A percentile compares a stretch with the other conserved stretches of the same genome.
phyloP scores from a whole-genome alignment of 108 stramenopile genomes.

The Cylindrotheca fusiformis region DNA sequence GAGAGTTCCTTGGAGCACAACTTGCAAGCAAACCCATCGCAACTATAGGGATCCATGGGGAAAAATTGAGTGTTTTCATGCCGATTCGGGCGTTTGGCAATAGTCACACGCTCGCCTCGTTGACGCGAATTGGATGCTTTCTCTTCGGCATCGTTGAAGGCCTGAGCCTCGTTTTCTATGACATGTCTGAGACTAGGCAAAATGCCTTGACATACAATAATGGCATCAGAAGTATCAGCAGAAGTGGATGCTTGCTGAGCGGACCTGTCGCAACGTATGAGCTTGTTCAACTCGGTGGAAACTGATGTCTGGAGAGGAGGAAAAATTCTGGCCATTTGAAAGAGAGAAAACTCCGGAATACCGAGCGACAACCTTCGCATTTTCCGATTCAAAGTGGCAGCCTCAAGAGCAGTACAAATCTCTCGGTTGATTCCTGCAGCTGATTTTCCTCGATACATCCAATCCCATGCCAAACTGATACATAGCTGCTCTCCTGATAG shows the following conservation, averaged over 20 bases:
- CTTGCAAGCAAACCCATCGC: slow-evolving; percentile 65
- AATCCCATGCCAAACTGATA: slow-evolving; percentile 88
- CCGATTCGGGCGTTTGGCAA: slow-evolving; percentile 24
- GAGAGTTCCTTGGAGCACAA: slow-evolving; percentile 73
- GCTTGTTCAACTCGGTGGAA: not conserved
- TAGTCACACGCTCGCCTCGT: slow-evolving; percentile 16
- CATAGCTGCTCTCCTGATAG: slow-evolving; percentile 49
- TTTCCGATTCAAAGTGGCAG: slow-evolving; percentile 52
- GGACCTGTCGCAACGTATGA: not conserved
- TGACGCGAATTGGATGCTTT: not conserved
- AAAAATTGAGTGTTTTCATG: slow-evolving; percentile 27
- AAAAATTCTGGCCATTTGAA: slow-evolving; percentile 51
- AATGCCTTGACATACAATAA: slow-evolving; percentile 22
- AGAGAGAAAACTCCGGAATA: slow-evolving; percentile 65
- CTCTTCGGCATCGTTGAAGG: slow-evolving; percentile 6
- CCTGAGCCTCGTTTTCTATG: slow-evolving; percentile 12
- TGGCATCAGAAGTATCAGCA: not conserved
- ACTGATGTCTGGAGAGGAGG: not conserved
- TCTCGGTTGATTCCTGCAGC: slow-evolving; percentile 72
- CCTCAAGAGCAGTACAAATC: slow-evolving; percentile 54
- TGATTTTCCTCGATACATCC: slow-evolving; percentile 78
- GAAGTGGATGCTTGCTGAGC: not conserved
- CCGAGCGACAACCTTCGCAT: slow-evolving; percentile 59
- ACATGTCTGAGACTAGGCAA: slow-evolving; percentile 24
- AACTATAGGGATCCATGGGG: slow-evolving; percentile 52